Evolutionary conservation across 352 stramenopile genomes (phyloP), one percentile per base, ranked within the genome.

Genomic region (Globisporangium lucens): DNA sequence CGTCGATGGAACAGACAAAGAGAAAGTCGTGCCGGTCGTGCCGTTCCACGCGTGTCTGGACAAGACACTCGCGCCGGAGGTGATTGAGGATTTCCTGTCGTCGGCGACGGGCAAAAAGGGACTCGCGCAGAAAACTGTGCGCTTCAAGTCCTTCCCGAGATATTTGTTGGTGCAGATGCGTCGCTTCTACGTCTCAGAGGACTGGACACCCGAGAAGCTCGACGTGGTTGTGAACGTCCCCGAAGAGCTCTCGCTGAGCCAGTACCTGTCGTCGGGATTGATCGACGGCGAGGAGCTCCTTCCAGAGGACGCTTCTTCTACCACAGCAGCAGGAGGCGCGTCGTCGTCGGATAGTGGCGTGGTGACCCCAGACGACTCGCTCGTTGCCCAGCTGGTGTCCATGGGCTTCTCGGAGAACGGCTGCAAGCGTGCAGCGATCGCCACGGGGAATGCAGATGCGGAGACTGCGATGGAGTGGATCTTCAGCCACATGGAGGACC

Each of bases 341-440:
- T 29, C 56, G 24, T 12, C 22, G 17, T 35, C 57, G 27, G 36
- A 59, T 15, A 24, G 71, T 15, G 33, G 72, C 3, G 84, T 36
- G 13, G 76, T 96, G 24, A 77, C 84, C 6, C 89, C 91, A 20
- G 94, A 99, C 66, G 93, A 98, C 68, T 77, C 70, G 15, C 78
- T 99, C 27, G 83, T 99, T 5, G 75, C 75, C 29, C 96, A 99
- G 74, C 78, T 99, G 3, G 96, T 99, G 75, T 95, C 91, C 24
- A 99, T 99, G 97, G 98, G 97, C 29, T 99, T 99, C 69, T 93
- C 86, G 0, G 94, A 99, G 75, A 99, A 99, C 73, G 97, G 93
- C 33, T 99, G 94, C 79, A 98, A 98, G 72, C 90, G 97, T 61
- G 98, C 98, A 56, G 88, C 98, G 24, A 88, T 98, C 24, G 97